These are phyloP conservation scores for Pseudomonodictys pantanalensis DNA, from an alignment of 495 filamentous ascomycete genomes.

Conservation along the genomic window DNA sequence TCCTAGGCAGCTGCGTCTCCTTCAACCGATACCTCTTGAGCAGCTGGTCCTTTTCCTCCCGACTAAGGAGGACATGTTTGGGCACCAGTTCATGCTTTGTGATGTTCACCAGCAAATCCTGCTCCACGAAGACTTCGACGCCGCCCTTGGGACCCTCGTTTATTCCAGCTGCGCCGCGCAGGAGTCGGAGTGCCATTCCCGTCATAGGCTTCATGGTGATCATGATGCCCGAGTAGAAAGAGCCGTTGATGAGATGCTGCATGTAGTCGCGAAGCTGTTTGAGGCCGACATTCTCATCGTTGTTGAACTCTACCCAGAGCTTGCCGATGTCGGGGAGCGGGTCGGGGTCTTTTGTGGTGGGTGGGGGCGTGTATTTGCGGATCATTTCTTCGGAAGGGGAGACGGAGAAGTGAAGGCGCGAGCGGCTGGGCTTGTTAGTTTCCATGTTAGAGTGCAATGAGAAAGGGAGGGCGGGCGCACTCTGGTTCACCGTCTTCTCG, in stretches of 20 bases:
- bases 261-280: constrained; percentile 88
- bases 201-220: constrained; percentile 79
- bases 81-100: constrained; percentile 96
- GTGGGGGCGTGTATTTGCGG: constrained; percentile 68
- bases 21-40: constrained; percentile 88
- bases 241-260: constrained; percentile 68
- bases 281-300: constrained; percentile 74
- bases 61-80: constrained; percentile 83
- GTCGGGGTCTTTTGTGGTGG: constrained; percentile 61
- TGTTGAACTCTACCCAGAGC: constrained; percentile 90
- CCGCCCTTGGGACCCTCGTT: constrained; percentile 58
- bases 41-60: constrained; percentile 80
- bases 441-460: neutral
- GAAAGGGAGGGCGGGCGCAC: constrained; percentile 46
- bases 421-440: constrained; percentile 57
- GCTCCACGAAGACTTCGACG: constrained; percentile 92
- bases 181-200: constrained; percentile 72
- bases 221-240: constrained; percentile 85
- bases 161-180: constrained; percentile 83
- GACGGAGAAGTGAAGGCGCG: constrained; percentile 79
- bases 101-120: constrained; percentile 95
- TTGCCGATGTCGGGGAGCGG: constrained; percentile 66
- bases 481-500: constrained; percentile 67
- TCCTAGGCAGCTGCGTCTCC: constrained; percentile 93
- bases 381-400: constrained; percentile 80